These are phyloP conservation scores for Volvariella volvacea DNA, from an alignment of 1,284 basidiomycete species.

Conservation along the genomic window DNA sequence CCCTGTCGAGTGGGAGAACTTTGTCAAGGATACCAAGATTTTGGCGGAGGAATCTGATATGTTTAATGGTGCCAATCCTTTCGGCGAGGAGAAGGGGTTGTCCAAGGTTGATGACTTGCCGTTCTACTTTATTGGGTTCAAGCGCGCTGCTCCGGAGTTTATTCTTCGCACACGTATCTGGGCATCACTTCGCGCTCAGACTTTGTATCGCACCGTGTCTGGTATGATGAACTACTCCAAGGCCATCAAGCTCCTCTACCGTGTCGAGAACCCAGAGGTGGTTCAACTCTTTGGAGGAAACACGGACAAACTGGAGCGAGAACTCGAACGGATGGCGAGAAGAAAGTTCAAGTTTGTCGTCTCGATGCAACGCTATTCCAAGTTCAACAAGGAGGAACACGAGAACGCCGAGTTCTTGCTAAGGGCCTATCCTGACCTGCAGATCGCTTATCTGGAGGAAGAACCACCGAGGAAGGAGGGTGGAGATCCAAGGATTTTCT, in stretches of 20 bases:
- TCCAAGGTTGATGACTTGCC: constrained; percentile 87
- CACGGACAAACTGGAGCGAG: constrained; percentile 93
- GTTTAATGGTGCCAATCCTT: constrained; percentile 46
- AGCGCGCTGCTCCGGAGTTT: constrained; percentile 97
- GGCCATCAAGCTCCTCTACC: constrained; percentile 98
- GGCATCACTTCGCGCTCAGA: constrained; percentile 98
- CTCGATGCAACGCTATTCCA: constrained; percentile 99
- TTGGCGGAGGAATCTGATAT: constrained; percentile 87
- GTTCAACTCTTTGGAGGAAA: constrained; percentile 96
- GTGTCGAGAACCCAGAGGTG: constrained; percentile 99
- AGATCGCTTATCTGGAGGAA: constrained; percentile 98
- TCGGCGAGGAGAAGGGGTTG: constrained; percentile 53
- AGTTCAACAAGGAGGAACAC: constrained; percentile 99
- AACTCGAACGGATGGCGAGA: constrained; percentile 94
- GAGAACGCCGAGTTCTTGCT: constrained; percentile 99
- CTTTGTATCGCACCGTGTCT: constrained; percentile 99
- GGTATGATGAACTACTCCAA: constrained; percentile 99
- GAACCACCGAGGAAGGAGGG: constrained; percentile 88
- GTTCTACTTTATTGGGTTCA: constrained; percentile 99
- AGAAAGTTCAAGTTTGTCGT: constrained; percentile 99
- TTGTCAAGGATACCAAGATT: constrained; percentile 99
- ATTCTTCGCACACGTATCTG: constrained; percentile 98
- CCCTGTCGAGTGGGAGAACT: constrained; percentile 99
- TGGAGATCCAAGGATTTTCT: constrained; percentile 88
- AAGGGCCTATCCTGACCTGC: constrained; percentile 96